Base-by-base conservation (phyloP, 2,329 filamentous ascomycete genomes). In the Neopestalotiopsis sp. region DNA sequence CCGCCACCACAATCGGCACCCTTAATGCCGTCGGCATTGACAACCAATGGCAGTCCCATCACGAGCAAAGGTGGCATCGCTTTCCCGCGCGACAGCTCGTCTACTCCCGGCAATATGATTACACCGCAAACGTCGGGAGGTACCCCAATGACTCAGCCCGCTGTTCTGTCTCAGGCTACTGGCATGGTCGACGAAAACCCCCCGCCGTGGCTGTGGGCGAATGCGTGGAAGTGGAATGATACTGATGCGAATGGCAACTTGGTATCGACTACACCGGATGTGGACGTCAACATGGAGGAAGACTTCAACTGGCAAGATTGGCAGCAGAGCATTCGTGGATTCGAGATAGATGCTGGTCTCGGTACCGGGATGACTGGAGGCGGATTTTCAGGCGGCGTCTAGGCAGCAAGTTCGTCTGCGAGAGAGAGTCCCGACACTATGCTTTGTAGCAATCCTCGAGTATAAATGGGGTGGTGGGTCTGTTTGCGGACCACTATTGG, bases 261-360 rank as follows among this genome's bases (percentile, higher is more conserved):
- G n/a, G 12, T 28, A 24, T 24, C 67, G 4, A 62, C 28, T n/a
- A 80, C 83, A 74, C 73, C 81, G 17, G 73, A 74, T 58, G 77
- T 71, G 10, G 77, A 77, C 70, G 73, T 74, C 67, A 79, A 74
- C 68, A 79, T 77, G 69, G 82, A 83, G 1, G 74, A 77, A 5
- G 79, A 81, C 6, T 86, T 86, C 69, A 81, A 86, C 71, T 87
- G 85, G 85, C 81, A 85, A 63, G 81, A 82, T 67, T 87, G 84
- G 82, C 82, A 81, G 68, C 80, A 83, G 67, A 83, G 74, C 71
- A 79, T 84, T 58, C 78, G 78, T 34, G 81, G 80, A 0, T 69
- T 83, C 67, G 81, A 81, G 73, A 73, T 78, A 71, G 77, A 78
- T 49, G 73, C 71, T 9, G 74, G 75, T 2, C 68, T 77, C 10